phyloP scores from a whole-genome alignment of 306 rosid genomes.

The Herpetospermum pedunculosum region DNA sequence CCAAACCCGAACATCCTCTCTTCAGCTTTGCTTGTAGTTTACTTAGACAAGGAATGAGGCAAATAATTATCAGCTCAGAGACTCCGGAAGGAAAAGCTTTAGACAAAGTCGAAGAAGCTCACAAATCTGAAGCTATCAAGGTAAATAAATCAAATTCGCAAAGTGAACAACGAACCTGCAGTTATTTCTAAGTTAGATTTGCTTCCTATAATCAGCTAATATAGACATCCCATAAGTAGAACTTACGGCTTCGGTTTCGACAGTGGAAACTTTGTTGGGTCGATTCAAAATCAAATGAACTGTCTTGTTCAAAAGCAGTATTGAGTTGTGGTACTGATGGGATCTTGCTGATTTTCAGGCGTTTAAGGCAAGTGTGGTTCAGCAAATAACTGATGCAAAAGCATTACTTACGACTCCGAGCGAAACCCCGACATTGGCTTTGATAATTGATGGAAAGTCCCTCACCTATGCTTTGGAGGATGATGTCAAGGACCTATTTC shows the following conservation, averaged over 20 bases:
- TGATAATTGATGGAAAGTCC: constrained; percentile 94
- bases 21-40: constrained; percentile 91
- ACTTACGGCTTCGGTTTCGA: background rate
- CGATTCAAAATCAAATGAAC: background rate
- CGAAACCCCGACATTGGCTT: constrained; percentile 55
- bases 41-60: constrained; percentile 94
- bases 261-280: background rate
- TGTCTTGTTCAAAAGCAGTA: background rate
- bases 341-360: constrained; percentile 45
- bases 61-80: constrained; percentile 75
- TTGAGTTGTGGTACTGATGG: constrained; percentile 6
- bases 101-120: constrained; percentile 44
- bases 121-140: constrained; percentile 42
- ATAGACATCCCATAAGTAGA: background rate
- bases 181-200: background rate
- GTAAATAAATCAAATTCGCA: constrained; percentile 22
- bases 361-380: constrained; percentile 55
- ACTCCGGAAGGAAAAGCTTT: constrained; percentile 61
- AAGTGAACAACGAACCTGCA: background rate
- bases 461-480: constrained; percentile 74
- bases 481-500: constrained; percentile 67
- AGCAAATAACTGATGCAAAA: constrained; percentile 56
- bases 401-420: constrained; percentile 23
- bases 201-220: background rate
- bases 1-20: constrained; percentile 5